These are phyloP conservation scores for Pichia occidentalis DNA, from an alignment of 805 yeast genomes.

Conservation along the genomic window DNA sequence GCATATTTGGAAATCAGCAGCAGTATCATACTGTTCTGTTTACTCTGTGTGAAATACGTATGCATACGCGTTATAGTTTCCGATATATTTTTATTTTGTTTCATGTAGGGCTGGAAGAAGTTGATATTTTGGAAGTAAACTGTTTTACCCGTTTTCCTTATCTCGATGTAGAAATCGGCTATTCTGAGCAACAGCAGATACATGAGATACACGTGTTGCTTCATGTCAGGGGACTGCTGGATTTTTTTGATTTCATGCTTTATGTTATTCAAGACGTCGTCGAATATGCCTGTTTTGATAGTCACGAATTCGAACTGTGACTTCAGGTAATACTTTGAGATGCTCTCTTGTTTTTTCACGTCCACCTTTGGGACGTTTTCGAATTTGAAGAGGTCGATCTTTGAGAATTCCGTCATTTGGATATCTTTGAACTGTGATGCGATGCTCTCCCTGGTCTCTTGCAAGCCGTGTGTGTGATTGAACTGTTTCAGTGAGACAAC, in stretches of 20 bases:
- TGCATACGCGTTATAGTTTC: conserved; percentile 21
- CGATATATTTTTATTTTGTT: conserved; percentile 23
- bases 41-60: conserved; percentile 31
- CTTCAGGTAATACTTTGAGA: conserved; percentile 17
- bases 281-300: conserved; percentile 25
- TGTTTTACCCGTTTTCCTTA: conserved; percentile 43
- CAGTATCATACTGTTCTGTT: conserved; percentile 44
- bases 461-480: conserved; percentile 17
- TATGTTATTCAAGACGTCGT: conserved; percentile 25
- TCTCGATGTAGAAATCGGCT: conserved; percentile 43
- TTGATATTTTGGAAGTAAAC: conserved; percentile 39
- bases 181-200: conserved; percentile 37
- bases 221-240: conserved; percentile 14
- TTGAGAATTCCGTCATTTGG: conserved; percentile 11
- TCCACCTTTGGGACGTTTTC: conserved; percentile 7
- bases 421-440: background rate
- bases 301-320: conserved; percentile 22
- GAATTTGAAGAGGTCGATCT: conserved; percentile 11
- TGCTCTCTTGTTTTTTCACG: conserved; percentile 18
- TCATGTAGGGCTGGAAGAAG: conserved; percentile 36
- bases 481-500: conserved; percentile 11
- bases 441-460: conserved; percentile 17
- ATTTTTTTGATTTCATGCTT: conserved; percentile 21
- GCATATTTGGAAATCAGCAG: conserved; percentile 43
- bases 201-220: conserved; percentile 40